Base-by-base conservation (phyloP, 2,329 filamentous ascomycete species). In the Aspergillus ustus region DNA sequence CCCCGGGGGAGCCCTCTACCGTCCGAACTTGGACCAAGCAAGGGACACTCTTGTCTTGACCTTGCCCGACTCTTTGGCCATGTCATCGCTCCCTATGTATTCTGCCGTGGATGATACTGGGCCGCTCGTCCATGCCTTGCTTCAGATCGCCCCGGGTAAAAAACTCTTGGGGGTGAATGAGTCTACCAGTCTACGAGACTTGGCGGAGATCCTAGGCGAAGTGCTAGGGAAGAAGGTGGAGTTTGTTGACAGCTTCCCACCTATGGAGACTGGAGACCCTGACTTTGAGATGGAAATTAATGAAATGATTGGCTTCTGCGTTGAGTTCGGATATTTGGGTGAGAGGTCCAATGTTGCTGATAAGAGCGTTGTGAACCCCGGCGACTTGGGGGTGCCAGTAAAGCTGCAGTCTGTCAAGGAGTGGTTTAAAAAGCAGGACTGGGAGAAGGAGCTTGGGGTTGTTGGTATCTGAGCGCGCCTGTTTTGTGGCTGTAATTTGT, bases 301-400 rank as follows among this genome's bases (percentile, higher is more conserved):
- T 7, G 61, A 63, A 22, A 62, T 46, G 62, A 61, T 56, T 53
- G 57, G 45, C 51, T 52, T 59, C 17, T 25, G 49, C 25, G 37
- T 63, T 45, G 63, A 63, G 44, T 65, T 61, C 28, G 60, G 63
- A 6, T 65, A 65, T 51, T 61, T 63, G 25, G 57, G 57, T 11
- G 49, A n/a, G 5, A 59, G 25, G n/a, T 22, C 46, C 11, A 28
- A n/a, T 5, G 53, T 25, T 19, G 34, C 40, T 46, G 57, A 59
- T 52, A 53, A 43, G 28, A 46, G 43, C 19, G 17, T 46, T 28
- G 34, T 59, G 29, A 11, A 52, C n/a, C 57, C 57, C 4, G 13
- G 7, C 15, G 49, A 53, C 28, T 17, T 59, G 17, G 49, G 43
- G 7, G 55, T 57, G 3, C 22, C 19, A n/a, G 13, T 59, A 19